Percentiles rank a stretch among this genome's conserved stretches.
phyloP scores from a whole-genome alignment of 73 alveolate genomes.

The Tetrahymena thermophila region DNA sequence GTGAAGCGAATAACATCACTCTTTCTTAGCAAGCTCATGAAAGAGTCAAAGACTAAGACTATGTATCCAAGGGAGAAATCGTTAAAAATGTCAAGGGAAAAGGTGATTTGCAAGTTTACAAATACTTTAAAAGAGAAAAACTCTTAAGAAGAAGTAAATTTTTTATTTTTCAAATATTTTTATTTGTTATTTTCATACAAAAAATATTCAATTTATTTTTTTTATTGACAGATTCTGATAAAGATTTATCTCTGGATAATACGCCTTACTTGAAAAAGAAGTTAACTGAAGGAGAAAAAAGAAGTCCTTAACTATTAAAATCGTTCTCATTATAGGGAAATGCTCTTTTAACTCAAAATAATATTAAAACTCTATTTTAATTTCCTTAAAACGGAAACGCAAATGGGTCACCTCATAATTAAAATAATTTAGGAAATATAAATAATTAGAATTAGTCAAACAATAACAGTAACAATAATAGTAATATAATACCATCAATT shows the following conservation, averaged over 20 bases:
- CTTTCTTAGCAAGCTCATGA: neutral
- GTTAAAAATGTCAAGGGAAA: slow-evolving; percentile 46
- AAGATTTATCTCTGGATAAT: neutral
- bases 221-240: neutral
- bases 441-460: neutral
- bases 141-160: neutral
- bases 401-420: neutral
- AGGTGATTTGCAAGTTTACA: slow-evolving; percentile 35
- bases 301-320: neutral
- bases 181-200: too few species aligned
- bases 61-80: neutral
- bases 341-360: neutral
- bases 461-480: neutral
- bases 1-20: neutral
- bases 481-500: neutral
- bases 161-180: neutral
- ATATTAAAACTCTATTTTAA: neutral
- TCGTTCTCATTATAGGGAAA: neutral
- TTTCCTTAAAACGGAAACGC: neutral
- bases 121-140: neutral
- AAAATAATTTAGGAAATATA: neutral
- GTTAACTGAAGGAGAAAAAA: neutral
- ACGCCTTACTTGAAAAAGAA: neutral
- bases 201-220: neutral
- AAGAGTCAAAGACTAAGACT: neutral